phyloP scores from a whole-genome alignment of 2,329 filamentous ascomycete species.

The Claviceps pazoutovae region DNA sequence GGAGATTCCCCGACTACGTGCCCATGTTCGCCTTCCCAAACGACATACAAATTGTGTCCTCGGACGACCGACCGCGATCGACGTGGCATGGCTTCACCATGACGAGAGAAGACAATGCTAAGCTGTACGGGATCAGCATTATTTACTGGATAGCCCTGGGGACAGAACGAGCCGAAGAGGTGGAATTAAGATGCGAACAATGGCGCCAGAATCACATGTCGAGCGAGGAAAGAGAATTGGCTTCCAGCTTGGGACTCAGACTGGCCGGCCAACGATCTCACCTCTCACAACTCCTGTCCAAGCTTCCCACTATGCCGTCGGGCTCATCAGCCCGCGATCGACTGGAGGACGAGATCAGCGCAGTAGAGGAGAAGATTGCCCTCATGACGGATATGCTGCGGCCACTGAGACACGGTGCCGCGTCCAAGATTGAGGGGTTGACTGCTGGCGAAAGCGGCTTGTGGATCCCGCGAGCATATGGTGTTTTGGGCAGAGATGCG shows the following conservation, averaged over 20 bases:
- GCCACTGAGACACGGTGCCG: conserved; percentile 83
- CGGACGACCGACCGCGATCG: conserved; percentile 83
- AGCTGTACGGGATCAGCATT: conserved; percentile 80
- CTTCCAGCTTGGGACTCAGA: conserved; percentile 78
- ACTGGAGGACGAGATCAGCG: conserved; percentile 86
- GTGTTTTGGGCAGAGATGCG: conserved; percentile 73
- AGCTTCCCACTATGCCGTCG: conserved; percentile 66
- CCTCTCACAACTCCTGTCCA: conserved; percentile 72
- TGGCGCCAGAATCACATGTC: conserved; percentile 83
- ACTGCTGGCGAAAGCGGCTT: conserved; percentile 91
- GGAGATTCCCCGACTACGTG: conserved; percentile 89
- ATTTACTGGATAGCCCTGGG: conserved; percentile 88
- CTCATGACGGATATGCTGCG: conserved; percentile 93
- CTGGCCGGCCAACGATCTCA: conserved; percentile 79
- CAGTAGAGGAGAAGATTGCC: conserved; percentile 91
- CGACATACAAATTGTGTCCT: conserved; percentile 91
- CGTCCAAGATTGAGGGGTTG: conserved; percentile 91
- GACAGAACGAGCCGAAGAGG: conserved; percentile 64
- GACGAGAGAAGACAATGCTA: conserved; percentile 85
- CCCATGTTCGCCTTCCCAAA: conserved; percentile 99
- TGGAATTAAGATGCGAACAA: conserved; percentile 70
- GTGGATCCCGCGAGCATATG: conserved; percentile 90
- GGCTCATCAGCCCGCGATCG: conserved; percentile 69
- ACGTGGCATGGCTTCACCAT: conserved; percentile 99
- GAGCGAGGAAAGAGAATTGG: conserved; percentile 78